These are phyloP conservation scores for Colletotrichum neosansevieriae DNA, from an alignment of 2,329 filamentous ascomycete species.

Conservation along the genomic window DNA sequence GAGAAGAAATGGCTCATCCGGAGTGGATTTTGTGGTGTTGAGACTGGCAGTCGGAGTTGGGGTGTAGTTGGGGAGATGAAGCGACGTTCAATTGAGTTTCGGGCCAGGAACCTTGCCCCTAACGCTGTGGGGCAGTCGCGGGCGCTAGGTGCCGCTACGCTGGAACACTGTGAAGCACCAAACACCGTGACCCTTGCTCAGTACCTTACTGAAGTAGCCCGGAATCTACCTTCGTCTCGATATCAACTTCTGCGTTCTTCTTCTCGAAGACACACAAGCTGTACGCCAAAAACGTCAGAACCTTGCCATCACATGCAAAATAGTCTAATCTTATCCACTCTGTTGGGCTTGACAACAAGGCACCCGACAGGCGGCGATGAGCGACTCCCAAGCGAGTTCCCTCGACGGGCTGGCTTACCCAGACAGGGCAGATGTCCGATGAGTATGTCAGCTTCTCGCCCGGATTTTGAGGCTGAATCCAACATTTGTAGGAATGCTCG, in stretches of 20 bases:
- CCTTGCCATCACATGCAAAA: neutral
- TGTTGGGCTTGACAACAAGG: neutral
- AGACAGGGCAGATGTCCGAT: neutral
- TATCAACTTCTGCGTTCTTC: too few relatives aligned
- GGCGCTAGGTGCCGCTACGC: conserved; percentile 15
- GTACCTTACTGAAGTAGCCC: too few relatives aligned
- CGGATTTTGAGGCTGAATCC: neutral
- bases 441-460: neutral
- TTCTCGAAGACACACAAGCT: too few relatives aligned
- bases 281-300: too few relatives aligned
- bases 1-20: neutral
- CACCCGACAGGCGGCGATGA: neutral
- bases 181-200: too few relatives aligned
- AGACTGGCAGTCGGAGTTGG: neutral
- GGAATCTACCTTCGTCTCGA: neutral
- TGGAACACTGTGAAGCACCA: neutral
- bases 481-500: neutral
- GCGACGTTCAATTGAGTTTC: conserved; percentile 12
- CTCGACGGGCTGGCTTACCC: neutral
- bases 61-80: conserved; percentile 31
- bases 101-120: conserved; percentile 13
- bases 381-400: neutral
- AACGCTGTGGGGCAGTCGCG: conserved; percentile 7
- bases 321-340: neutral
- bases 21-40: neutral